Evolutionary conservation across 1,284 basidiomycete genomes (phyloP).

Genomic region (Rhodotorula sp.): DNA sequence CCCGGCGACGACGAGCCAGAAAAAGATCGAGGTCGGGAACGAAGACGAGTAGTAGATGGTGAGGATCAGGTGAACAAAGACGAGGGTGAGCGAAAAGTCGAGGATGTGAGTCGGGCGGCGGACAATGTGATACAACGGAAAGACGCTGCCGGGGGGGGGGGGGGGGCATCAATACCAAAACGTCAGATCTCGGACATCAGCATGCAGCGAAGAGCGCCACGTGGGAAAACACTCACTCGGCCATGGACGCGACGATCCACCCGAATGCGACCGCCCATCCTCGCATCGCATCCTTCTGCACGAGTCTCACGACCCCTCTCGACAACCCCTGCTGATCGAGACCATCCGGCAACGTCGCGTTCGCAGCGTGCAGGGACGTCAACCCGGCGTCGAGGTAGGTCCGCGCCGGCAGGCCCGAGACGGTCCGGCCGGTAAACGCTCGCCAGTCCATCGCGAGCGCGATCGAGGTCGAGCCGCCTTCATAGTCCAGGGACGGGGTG

Average conservation of each 20-base stretch:
- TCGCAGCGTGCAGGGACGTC: slow-evolving; percentile 4
- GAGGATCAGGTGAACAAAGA: slow-evolving; percentile 83
- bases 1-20: slow-evolving; percentile 73
- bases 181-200: not conserved
- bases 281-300: slow-evolving; percentile 55
- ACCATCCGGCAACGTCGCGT: slow-evolving; percentile 14
- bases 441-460: slow-evolving; percentile 98
- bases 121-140: slow-evolving; percentile 80
- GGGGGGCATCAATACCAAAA: not conserved
- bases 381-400: slow-evolving; percentile 55
- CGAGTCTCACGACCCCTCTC: slow-evolving; percentile 22
- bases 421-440: slow-evolving; percentile 82
- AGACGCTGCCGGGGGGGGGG: slow-evolving; percentile 66
- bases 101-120: slow-evolving; percentile 88
- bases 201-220: not conserved
- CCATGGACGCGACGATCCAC: slow-evolving; percentile 73
- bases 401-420: slow-evolving; percentile 50
- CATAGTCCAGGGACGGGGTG: slow-evolving; percentile 68
- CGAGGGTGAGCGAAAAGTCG: slow-evolving; percentile 86
- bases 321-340: slow-evolving; percentile 1
- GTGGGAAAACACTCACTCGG: slow-evolving; percentile 63
- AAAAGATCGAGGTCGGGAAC: slow-evolving; percentile 84
- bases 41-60: slow-evolving; percentile 86
- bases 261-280: slow-evolving; percentile 82
- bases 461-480: slow-evolving; percentile 78